Evolutionary conservation across 805 yeast genomes (phyloP).

Genomic region (Yueomyces sinensis): DNA sequence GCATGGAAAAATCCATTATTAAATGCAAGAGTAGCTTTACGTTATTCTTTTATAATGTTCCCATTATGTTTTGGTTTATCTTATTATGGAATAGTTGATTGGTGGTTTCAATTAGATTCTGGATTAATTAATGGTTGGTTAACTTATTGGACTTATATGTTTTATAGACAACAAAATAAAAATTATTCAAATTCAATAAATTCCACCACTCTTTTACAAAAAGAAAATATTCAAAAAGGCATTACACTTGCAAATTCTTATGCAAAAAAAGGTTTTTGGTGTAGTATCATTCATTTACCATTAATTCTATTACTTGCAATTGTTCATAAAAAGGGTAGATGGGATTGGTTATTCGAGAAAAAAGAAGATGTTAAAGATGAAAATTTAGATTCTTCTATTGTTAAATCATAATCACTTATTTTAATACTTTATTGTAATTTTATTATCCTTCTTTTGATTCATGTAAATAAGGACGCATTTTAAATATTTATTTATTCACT

Average conservation of each 20-base stretch:
- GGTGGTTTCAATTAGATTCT: slow-evolving; percentile 70
- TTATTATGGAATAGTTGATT: slow-evolving; percentile 71
- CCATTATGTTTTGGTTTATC: slow-evolving; percentile 79
- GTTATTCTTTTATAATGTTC: slow-evolving; percentile 87
- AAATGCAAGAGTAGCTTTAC: slow-evolving; percentile 84
- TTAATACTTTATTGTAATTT: too few relatives aligned
- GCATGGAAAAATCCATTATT: slow-evolving; percentile 84
- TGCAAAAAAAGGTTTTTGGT: slow-evolving; percentile 86
- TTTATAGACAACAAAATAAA: slow-evolving; percentile 70
- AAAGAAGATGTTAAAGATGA: too few relatives aligned
- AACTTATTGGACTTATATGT: slow-evolving; percentile 60
- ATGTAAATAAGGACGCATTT: too few relatives aligned
- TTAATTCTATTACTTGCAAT: slow-evolving; percentile 81
- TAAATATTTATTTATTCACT: too few relatives aligned
- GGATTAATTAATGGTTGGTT: slow-evolving; percentile 78
- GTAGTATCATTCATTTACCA: slow-evolving; percentile 89
- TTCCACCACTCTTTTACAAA: too few relatives aligned
- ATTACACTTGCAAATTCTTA: slow-evolving; percentile 44
- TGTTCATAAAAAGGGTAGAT: slow-evolving; percentile 88
- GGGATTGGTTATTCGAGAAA: slow-evolving; percentile 57
- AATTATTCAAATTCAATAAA: slow-evolving; percentile 34
- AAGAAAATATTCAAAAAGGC: slow-evolving; percentile 34
- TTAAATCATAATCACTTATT: too few relatives aligned
- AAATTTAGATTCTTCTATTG: too few relatives aligned
- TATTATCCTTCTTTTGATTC: too few relatives aligned